These are phyloP conservation scores for Phytophthora palmivora DNA, from an alignment of 352 stramenopile genomes.

Conservation along the genomic window DNA sequence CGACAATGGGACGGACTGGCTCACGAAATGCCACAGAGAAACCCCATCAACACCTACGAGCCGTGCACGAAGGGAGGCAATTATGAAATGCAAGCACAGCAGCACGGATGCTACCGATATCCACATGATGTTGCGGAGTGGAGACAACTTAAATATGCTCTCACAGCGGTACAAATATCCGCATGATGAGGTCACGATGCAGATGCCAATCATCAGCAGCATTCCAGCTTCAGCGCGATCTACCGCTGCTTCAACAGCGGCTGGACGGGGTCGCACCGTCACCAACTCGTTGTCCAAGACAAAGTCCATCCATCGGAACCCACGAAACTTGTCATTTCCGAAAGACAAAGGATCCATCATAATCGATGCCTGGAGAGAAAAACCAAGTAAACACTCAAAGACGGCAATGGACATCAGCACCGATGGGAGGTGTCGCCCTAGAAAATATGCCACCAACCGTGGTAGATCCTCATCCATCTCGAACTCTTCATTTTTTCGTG, in stretches of 20 bases:
- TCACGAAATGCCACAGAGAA: slow-evolving; percentile 56
- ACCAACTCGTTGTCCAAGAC: slow-evolving; percentile 55
- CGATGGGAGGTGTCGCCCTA: slow-evolving; percentile 75
- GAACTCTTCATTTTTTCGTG: slow-evolving; percentile 84
- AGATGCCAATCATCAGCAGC: slow-evolving; percentile 72
- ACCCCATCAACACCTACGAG: slow-evolving; percentile 58
- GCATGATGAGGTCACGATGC: slow-evolving; percentile 71
- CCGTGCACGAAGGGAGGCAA: slow-evolving; percentile 54
- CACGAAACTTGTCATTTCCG: slow-evolving; percentile 27
- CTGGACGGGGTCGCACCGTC: slow-evolving; percentile 56
- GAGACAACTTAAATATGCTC: slow-evolving; percentile 71
- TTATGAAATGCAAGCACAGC: slow-evolving; percentile 54
- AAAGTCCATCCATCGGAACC: slow-evolving; percentile 72
- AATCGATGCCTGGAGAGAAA: slow-evolving; percentile 61
- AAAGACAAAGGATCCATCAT: slow-evolving; percentile 15
- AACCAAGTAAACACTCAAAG: slow-evolving; percentile 75
- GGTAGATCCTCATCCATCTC: slow-evolving; percentile 67
- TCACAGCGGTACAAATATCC: slow-evolving; percentile 83
- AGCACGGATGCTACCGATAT: slow-evolving; percentile 43
- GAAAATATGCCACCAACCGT: slow-evolving; percentile 70
- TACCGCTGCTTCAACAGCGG: slow-evolving; percentile 57
- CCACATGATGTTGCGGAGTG: slow-evolving; percentile 81
- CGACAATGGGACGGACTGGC: slow-evolving; percentile 59
- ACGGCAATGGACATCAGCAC: slow-evolving; percentile 61
- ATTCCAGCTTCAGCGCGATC: slow-evolving; percentile 81